Conservation (phyloP, 139 green algal species). For the Coelastrella sp. region DNA sequence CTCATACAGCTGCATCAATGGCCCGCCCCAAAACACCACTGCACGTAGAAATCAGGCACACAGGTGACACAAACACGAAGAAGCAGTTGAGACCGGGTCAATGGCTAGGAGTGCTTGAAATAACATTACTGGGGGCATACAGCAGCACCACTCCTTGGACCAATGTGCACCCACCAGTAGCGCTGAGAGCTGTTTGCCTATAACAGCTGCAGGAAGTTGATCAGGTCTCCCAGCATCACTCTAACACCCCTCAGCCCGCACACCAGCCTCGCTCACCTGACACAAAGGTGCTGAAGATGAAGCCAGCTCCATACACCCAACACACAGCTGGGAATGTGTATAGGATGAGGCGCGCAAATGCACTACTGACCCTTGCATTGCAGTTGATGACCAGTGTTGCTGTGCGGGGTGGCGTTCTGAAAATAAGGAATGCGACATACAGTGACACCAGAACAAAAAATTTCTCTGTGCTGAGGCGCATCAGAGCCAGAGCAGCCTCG, state of each 20-base stretch:
- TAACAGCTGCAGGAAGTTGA: neutral
- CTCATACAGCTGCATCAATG: slow-evolving; percentile 58
- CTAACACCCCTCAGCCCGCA: neutral
- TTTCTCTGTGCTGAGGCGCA: slow-evolving; percentile 88
- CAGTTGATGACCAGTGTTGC: slow-evolving; percentile 56
- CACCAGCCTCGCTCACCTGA: slow-evolving; percentile 1
- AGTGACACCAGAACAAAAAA: slow-evolving; percentile 84
- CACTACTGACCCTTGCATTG: slow-evolving; percentile 56
- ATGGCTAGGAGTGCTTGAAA: too few relatives aligned
- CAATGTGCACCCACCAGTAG: neutral
- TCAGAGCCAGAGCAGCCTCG: slow-evolving; percentile 82
- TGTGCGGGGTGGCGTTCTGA: slow-evolving; percentile 56
- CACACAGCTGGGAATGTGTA: slow-evolving; percentile 87
- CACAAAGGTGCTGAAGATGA: slow-evolving; percentile 80
- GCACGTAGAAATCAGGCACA: neutral
- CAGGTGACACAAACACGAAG: neutral
- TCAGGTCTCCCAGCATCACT: neutral
- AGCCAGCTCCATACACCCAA: slow-evolving; percentile 86
- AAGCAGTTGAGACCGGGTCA: slow-evolving; percentile 8
- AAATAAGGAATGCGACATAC: slow-evolving; percentile 78
- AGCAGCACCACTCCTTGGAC: too few relatives aligned
- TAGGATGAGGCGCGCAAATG: slow-evolving; percentile 80
- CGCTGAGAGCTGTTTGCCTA: too few relatives aligned
- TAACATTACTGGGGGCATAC: too few relatives aligned
- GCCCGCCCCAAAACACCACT: slow-evolving; percentile 84